phyloP scores from a whole-genome alignment of 306 rosid species.

The Datisca glomerata region DNA sequence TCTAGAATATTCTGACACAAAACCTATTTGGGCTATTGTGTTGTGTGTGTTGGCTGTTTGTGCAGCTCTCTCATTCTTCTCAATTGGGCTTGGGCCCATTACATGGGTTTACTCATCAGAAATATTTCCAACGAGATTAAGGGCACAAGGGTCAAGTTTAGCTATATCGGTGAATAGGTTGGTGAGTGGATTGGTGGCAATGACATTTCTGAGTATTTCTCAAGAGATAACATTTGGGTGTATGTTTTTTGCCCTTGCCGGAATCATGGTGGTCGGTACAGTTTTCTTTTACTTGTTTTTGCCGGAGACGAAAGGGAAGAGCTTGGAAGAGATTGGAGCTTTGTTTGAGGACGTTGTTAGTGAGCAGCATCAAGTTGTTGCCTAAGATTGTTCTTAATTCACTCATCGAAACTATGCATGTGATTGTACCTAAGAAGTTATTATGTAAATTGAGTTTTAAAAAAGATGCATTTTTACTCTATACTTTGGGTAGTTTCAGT shows the following conservation, averaged over 20 bases:
- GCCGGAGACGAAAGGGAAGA: constrained; percentile 48
- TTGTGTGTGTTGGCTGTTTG: constrained; percentile 45
- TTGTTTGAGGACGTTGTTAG: constrained; percentile 20
- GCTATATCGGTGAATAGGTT: constrained; percentile 62
- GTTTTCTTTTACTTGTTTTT: constrained; percentile 24
- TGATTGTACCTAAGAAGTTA: too few species aligned
- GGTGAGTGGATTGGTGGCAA: constrained; percentile 60
- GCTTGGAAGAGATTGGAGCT: constrained; percentile 28
- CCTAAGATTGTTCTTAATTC: too few species aligned
- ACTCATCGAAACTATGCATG: too few species aligned
- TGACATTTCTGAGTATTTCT: constrained; percentile 50
- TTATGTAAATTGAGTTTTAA: too few species aligned
- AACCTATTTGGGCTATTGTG: constrained; percentile 47
- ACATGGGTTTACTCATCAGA: constrained; percentile 75
- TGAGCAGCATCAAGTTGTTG: not conserved
- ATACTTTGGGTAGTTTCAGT: too few species aligned
- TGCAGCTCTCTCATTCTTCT: constrained; percentile 47
- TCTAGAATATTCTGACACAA: constrained; percentile 12
- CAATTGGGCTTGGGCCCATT: constrained; percentile 81
- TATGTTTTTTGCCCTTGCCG: constrained; percentile 37
- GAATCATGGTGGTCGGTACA: constrained; percentile 43
- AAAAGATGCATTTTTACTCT: too few species aligned
- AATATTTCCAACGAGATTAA: constrained; percentile 43
- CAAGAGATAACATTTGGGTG: constrained; percentile 50
- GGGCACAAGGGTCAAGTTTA: constrained; percentile 75